A percentile compares a stretch with the other conserved stretches of the same genome.
These are phyloP conservation scores for Fistulifera pelliculosa DNA, from an alignment of 108 stramenopile genomes.

Conservation along the genomic window DNA sequence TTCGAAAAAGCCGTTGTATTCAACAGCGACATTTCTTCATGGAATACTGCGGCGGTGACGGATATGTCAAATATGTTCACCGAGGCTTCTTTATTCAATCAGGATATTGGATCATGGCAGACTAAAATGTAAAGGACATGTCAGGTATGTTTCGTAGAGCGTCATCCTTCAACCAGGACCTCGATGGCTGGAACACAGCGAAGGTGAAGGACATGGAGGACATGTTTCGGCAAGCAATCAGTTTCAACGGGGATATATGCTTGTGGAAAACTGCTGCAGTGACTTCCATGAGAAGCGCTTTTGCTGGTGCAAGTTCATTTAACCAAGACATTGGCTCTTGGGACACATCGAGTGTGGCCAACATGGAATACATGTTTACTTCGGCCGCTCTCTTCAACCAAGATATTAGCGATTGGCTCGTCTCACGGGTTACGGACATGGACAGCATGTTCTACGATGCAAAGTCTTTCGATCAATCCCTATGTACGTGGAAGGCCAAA, in stretches of 20 bases:
- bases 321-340: constrained; percentile 11
- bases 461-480: constrained; percentile 6
- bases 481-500: constrained; percentile 13
- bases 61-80: constrained; percentile 16
- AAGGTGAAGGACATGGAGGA: constrained; percentile 1
- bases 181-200: constrained; percentile 20
- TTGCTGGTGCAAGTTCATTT: constrained; percentile 12
- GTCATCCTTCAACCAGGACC: constrained; percentile 23
- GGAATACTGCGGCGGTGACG: constrained; percentile 17
- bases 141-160: constrained; percentile 26
- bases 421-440: no score
- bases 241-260: constrained; percentile 13
- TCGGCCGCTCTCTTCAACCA: no score
- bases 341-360: constrained; percentile 8
- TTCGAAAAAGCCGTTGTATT: constrained; percentile 11
- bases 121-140: not conserved
- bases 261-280: constrained; percentile 1
- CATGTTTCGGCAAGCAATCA: constrained; percentile 17
- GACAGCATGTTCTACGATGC: no score
- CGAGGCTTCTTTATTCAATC: constrained; percentile 23
- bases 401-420: no score
- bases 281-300: not conserved
- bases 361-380: no score
- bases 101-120: not conserved
- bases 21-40: constrained; percentile 4